A percentile compares a stretch with the other conserved stretches of the same genome.
Conservation (phyloP, 2,329 filamentous ascomycete species). For the Aureobasidium sp. region DNA sequence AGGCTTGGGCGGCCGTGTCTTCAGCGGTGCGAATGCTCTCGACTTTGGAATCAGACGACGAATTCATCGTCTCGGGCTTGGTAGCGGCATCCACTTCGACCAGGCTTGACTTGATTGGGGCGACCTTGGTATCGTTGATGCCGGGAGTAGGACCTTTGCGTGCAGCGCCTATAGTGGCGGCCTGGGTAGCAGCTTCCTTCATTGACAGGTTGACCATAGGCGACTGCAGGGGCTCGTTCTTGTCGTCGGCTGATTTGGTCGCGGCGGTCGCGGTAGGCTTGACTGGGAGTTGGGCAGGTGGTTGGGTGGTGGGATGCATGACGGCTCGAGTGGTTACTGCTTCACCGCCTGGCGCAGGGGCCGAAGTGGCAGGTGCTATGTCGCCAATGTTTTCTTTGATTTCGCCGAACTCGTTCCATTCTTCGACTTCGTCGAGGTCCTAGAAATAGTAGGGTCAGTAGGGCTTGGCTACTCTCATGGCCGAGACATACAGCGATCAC, state of each 20-base stretch:
- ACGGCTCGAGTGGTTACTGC: constrained; percentile 13
- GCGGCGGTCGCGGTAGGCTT: constrained; percentile 17
- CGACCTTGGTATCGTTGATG: constrained; percentile 16
- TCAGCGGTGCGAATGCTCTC: constrained; percentile 22
- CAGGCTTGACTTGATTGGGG: constrained; percentile 16
- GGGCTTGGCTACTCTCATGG: not conserved
- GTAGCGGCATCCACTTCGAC: constrained; percentile 8
- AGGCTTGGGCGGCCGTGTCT: constrained; percentile 11
- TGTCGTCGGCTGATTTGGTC: not conserved
- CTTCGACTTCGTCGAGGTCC: constrained; percentile 91
- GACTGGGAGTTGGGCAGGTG: constrained; percentile 10
- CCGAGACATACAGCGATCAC: constrained; percentile 68
- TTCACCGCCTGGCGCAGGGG: constrained; percentile 17
- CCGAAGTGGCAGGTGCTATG: constrained; percentile 35
- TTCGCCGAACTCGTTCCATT: constrained; percentile 99
- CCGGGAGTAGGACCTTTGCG: constrained; percentile 14
- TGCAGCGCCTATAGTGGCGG: constrained; percentile 20
- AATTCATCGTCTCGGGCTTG: constrained; percentile 25
- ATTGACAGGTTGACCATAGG: constrained; percentile 25
- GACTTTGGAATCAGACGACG: constrained; percentile 24
- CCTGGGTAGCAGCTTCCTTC: constrained; percentile 25
- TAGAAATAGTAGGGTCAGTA: constrained; percentile 32
- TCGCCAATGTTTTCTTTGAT: constrained; percentile 71
- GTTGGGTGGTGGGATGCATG: constrained; percentile 13
- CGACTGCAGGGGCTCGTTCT: constrained; percentile 24